Percentiles rank a stretch among this genome's conserved stretches.
Conservation (phyloP, 140 eudicot species). For the Flaveria floridana region DNA sequence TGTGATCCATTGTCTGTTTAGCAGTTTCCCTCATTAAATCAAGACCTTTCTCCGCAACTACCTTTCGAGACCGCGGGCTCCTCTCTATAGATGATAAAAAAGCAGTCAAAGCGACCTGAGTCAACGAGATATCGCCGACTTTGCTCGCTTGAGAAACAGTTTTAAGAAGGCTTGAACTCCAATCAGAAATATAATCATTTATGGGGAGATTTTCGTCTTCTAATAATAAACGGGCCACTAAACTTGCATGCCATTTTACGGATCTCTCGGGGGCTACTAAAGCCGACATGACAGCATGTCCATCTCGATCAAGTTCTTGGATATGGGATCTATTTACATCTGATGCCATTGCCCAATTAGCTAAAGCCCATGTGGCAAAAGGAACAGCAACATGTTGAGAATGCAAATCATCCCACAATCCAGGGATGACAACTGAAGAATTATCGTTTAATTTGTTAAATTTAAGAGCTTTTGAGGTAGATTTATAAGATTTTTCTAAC, state of each 20-base stretch:
- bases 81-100: constrained; percentile 73
- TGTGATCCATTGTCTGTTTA: constrained; percentile 56
- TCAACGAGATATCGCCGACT: constrained; percentile 61
- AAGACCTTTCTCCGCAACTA: constrained; percentile 75
- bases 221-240: constrained; percentile 73
- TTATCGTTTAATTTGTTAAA: constrained; percentile 49
- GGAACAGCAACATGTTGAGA: constrained; percentile 97
- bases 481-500: constrained; percentile 38
- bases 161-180: constrained; percentile 80
- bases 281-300: constrained; percentile 88
- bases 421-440: constrained; percentile 69
- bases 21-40: constrained; percentile 80
- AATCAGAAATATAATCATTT: constrained; percentile 65
- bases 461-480: constrained; percentile 28
- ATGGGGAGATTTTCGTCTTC: constrained; percentile 71
- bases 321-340: constrained; percentile 76
- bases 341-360: constrained; percentile 98
- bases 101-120: constrained; percentile 74
- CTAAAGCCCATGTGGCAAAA: constrained; percentile 96
- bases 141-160: constrained; percentile 79
- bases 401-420: constrained; percentile 96
- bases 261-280: constrained; percentile 91
- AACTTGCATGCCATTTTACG: constrained; percentile 93
- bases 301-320: constrained; percentile 88
- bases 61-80: constrained; percentile 53